Evolutionary conservation across 129 eudicot species (phyloP), one percentile per base, ranked within the genome.

Genomic region (Flaveria trinervia): DNA sequence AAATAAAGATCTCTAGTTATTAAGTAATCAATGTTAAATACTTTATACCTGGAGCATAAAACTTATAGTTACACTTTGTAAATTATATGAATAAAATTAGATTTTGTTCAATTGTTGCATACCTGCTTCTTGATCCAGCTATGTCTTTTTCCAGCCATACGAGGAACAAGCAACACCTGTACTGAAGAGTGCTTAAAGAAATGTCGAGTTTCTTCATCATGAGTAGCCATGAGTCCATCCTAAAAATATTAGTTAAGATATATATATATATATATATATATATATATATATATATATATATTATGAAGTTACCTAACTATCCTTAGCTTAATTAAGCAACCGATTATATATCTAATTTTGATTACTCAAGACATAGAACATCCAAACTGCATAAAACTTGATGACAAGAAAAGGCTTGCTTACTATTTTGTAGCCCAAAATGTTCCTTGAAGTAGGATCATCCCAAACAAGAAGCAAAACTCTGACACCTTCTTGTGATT

Each of bases 391-490:
- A 18, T 56, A 56, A 48, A 56, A 56, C 30, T 56, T 56, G 18
- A 57, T 9, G 30, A 5, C 36, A 17, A 44, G 57, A 20, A 65
- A 75, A 4, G n/a, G 84, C 88, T 86, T 83, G 91, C 97, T 8
- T 83, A 95, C 99, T 8, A 90, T 89, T 86, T 86, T 91, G 85
- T 91, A 95, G 41, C 97, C 97, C 83, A 95, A 71, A 74, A 95
- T 95, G 86, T 82, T 95, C 81, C 99, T 86, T 69, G 99, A 95
- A 33, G 96, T 91, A 74, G 99, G 99, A 65, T 95, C 99, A 85
- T 95, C 99, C 99, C 99, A 95, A 57, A 95, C 90, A 62, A 95
- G 99, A 62, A 95, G 96, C 76, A 95, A 84, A 57, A 95, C 99
- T 72, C 99, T 89, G 25, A 91, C 99, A 61, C 99, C 99, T 83